phyloP scores from a whole-genome alignment of 2,329 filamentous ascomycete species.

The Ustilaginoidea virens region DNA sequence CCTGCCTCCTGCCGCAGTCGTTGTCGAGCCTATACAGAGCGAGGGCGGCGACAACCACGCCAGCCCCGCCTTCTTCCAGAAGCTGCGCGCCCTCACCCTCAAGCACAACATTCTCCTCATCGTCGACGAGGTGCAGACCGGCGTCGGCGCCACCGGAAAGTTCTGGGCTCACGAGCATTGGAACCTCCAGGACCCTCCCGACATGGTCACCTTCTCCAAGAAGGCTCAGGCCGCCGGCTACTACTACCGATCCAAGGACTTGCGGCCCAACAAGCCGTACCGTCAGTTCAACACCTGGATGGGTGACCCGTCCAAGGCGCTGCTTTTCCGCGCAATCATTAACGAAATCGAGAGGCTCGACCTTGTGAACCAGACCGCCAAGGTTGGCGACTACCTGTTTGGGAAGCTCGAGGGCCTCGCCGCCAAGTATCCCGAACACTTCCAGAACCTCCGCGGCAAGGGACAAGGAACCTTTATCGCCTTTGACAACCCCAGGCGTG shows the following conservation, averaged over 20 bases:
- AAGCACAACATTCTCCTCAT: constrained; percentile 71
- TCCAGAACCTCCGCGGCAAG: constrained; percentile 75
- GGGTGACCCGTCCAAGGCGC: constrained; percentile 72
- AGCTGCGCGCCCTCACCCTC: constrained; percentile 63
- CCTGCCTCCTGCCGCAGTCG: constrained; percentile 63
- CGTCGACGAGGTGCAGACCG: constrained; percentile 89
- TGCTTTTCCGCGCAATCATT: constrained; percentile 78
- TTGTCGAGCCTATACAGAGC: constrained; percentile 85
- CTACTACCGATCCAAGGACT: constrained; percentile 68
- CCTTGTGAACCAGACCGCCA: constrained; percentile 66
- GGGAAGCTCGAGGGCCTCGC: constrained; percentile 51
- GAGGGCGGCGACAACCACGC: constrained; percentile 94
- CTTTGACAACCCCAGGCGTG: constrained; percentile 69
- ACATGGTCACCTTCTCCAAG: constrained; percentile 93
- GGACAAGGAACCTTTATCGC: constrained; percentile 85
- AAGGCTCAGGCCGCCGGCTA: constrained; percentile 90
- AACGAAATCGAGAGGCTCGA: constrained; percentile 62
- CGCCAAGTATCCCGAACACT: constrained; percentile 56
- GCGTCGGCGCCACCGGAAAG: constrained; percentile 79
- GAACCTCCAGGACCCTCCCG: constrained; percentile 62
- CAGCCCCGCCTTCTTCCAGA: constrained; percentile 71
- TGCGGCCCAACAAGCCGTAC: constrained; percentile 85
- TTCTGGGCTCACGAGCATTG: constrained; percentile 98
- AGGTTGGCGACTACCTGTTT: constrained; percentile 67
- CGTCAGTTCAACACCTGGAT: constrained; percentile 98